A percentile compares a stretch with the other conserved stretches of the same genome.
These are phyloP conservation scores for Clarireedia paspali DNA, from an alignment of 2,329 filamentous ascomycete species.

Conservation along the genomic window DNA sequence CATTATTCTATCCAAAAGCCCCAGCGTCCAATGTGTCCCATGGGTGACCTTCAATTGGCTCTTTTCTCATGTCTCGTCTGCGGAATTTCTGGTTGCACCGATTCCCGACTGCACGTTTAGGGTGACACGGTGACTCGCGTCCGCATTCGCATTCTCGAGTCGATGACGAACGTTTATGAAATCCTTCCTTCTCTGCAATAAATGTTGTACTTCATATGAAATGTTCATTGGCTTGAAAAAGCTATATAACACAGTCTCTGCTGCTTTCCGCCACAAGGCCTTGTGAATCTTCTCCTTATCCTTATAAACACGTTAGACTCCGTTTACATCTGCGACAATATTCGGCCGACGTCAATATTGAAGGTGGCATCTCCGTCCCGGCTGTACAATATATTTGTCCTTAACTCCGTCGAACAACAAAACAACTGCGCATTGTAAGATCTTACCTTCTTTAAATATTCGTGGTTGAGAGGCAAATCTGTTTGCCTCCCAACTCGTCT, in stretches of 20 bases:
- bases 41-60: not conserved
- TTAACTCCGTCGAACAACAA: constrained; percentile 6
- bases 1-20: not conserved
- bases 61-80: not conserved
- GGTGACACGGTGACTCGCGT: too few species aligned
- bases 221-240: too few species aligned
- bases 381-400: not conserved
- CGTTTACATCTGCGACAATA: too few species aligned
- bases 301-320: too few species aligned
- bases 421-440: not conserved
- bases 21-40: not conserved
- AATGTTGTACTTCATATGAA: too few species aligned
- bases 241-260: too few species aligned
- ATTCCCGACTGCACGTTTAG: not conserved
- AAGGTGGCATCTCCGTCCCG: not conserved
- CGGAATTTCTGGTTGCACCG: not conserved
- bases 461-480: constrained; percentile 17
- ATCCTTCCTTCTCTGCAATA: not conserved
- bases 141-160: too few species aligned
- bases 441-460: constrained; percentile 4
- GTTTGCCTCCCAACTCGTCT: constrained; percentile 18
- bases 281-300: too few species aligned
- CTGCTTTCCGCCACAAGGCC: too few species aligned
- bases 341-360: not conserved
- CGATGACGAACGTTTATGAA: not conserved